Conservation (phyloP, 2,329 filamentous ascomycete species). For the Gaeumannomyces tritici region DNA sequence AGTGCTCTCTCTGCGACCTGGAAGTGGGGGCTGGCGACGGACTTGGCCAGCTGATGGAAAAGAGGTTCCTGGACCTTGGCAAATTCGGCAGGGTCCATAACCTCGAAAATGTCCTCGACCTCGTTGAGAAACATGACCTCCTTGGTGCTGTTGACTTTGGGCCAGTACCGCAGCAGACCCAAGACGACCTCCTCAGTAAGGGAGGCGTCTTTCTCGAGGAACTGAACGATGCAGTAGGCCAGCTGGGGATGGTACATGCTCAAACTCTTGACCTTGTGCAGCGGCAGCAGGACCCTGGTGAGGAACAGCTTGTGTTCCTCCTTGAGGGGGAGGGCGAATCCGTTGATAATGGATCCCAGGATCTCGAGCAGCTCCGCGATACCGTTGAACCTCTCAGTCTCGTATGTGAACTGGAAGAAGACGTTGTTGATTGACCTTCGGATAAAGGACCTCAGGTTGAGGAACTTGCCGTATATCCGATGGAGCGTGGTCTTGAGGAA, state of each 20-base stretch:
- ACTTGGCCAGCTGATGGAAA: slow-evolving; percentile 96
- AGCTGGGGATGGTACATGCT: slow-evolving; percentile 99
- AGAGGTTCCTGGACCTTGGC: slow-evolving; percentile 96
- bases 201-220: slow-evolving; percentile 93
- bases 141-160: slow-evolving; percentile 98
- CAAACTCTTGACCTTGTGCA: slow-evolving; percentile 97
- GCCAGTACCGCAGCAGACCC: slow-evolving; percentile 92
- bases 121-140: slow-evolving; percentile 99
- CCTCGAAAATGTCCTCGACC: slow-evolving; percentile 98
- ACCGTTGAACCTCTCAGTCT: slow-evolving; percentile 96
- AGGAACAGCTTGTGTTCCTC: slow-evolving; percentile 98
- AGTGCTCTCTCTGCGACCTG: slow-evolving; percentile 95
- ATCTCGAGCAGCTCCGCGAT: slow-evolving; percentile 96
- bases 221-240: slow-evolving; percentile 98
- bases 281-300: slow-evolving; percentile 80
- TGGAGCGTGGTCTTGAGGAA: slow-evolving; percentile 97
- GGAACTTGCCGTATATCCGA: slow-evolving; percentile 96
- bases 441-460: slow-evolving; percentile 95
- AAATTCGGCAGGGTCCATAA: slow-evolving; percentile 98
- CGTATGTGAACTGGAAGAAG: slow-evolving; percentile 99
- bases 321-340: slow-evolving; percentile 91
- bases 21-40: slow-evolving; percentile 96
- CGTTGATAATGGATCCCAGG: slow-evolving; percentile 96
- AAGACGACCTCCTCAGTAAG: slow-evolving; percentile 97
- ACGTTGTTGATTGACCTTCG: slow-evolving; percentile 99